Base-by-base conservation (phyloP, 108 stramenopile genomes). In the Hondaea fermentalgiana region DNA sequence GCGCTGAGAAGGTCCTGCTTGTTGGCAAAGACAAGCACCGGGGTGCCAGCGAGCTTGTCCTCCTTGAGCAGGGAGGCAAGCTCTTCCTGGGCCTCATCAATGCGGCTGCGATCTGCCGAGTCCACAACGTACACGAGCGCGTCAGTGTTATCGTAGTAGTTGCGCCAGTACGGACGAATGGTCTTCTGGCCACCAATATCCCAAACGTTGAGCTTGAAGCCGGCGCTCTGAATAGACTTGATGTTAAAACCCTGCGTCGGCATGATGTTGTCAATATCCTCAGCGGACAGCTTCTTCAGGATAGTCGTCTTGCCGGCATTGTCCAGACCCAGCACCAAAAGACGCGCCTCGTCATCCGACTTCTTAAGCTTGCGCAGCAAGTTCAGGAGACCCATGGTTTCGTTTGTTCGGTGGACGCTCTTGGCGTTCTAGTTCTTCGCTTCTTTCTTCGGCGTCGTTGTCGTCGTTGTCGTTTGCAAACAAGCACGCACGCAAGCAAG, bases 161-260 rank as follows among this genome's bases (percentile, higher is more conserved):
- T 93, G 8, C 93, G 91, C 93, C 93, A 94, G 92, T 93, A 94
- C 5, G 93, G 93, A 25, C 93, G 92, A 60, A 94, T 94, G 5
- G 91, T 92, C 88, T 92, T 93, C 90, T 93, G 93, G 29, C 93
- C 93, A 72, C 92, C 91, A 88, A 93, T 92, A 88, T 95, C 95
- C 95, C 95, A 95, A 14, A 95, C 94, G 64, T 95, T 95, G 49
- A 95, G 92, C 72, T 94, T 94, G 91, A 94, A 94, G 72, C 91
- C 94, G 87, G 92, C 92, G 87, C 94, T 92, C 91, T 90, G 90
- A 10, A 95, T 72, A 21, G 91, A 92, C 90, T 95, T 95, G 59
- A 95, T 94, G 90, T 95, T 95, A 90, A 95, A 95, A 51, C 95
- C 95, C 72, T 95, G 94, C 49, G 95, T 95, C 16, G 95, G 95